These are phyloP conservation scores for Cystobasidium tubakii DNA, from an alignment of 768 basidiomycete species.

Conservation along the genomic window DNA sequence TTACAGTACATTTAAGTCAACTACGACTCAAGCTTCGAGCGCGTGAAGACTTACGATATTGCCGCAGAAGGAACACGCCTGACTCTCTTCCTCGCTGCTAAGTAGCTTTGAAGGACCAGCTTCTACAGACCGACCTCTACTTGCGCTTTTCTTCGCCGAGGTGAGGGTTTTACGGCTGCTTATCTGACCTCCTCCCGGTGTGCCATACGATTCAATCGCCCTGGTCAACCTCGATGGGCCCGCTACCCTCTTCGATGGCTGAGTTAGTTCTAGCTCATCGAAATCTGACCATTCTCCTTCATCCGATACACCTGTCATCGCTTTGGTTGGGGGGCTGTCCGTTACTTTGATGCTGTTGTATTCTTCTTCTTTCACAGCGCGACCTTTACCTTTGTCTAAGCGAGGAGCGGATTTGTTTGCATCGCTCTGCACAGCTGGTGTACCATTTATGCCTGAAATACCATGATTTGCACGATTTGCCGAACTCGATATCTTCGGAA, in stretches of 20 bases:
- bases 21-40: background rate
- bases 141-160: background rate
- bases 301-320: background rate
- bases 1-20: background rate
- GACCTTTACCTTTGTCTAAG: background rate
- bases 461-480: background rate
- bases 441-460: background rate
- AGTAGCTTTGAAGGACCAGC: background rate
- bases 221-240: background rate
- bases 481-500: background rate
- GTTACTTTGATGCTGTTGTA: too few species aligned
- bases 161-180: background rate
- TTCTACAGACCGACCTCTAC: background rate
- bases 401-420: background rate
- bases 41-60: background rate
- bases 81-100: constrained; percentile 7
- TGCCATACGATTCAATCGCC: too few species aligned
- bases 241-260: background rate
- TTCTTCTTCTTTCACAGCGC: background rate
- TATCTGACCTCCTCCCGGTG: too few species aligned
- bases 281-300: background rate
- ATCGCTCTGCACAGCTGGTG: background rate
- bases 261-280: background rate
- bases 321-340: background rate
- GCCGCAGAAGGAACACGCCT: background rate